Base-by-base conservation (phyloP, 1,139 yeast genomes). In the Candida smagusa region DNA sequence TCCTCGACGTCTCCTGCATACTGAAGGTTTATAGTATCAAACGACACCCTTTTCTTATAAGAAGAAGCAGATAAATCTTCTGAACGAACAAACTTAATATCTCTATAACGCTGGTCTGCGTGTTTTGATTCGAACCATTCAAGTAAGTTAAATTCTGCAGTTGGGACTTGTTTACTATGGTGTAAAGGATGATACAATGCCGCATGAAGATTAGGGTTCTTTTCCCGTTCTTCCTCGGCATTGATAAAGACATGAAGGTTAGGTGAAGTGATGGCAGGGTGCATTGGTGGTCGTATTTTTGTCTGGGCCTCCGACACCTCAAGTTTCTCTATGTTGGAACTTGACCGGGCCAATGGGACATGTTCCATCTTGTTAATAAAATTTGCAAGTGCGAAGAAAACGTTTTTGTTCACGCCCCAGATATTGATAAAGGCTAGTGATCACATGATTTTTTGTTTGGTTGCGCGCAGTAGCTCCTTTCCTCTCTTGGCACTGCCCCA, bases 21-120 rank as follows among this genome's bases (percentile, higher is more conserved):
- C 26, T 61, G 61, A 7, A 68, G 45, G 36, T 68, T 62, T 12
- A 72, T 69, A 2, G 77, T 72, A 46, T 73, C 78, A 46, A 73
- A 73, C 7, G 73, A 66, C 2, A 69, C 72, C 19, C 61, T 42
- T 24, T 50, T 52, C 28, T 48, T 36, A 37, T 44, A 54, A 19
- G 38, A 28, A 12, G 42, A 38, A 31, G 42, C 37, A 8, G 40
- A 31, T 9, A 33, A 40, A 12, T 37, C 28, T 19, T 35, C 37
- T n/a, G 44, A 41, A 7, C 59, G 56, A 5, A 56, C 42, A 8
- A 59, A 52, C 22, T 43, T 41, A 28, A 59, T 40, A 26, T 40
- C 40, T 27, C 63, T 44, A 44, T 61, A 61, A 30, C 35, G 31
- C n/a, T 47, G 44, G 29, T 58, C 60, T 3, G 54, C 38, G 37